Base-by-base conservation (phyloP, 1,139 yeast species). In the Pneumocystis wakefieldiae region DNA sequence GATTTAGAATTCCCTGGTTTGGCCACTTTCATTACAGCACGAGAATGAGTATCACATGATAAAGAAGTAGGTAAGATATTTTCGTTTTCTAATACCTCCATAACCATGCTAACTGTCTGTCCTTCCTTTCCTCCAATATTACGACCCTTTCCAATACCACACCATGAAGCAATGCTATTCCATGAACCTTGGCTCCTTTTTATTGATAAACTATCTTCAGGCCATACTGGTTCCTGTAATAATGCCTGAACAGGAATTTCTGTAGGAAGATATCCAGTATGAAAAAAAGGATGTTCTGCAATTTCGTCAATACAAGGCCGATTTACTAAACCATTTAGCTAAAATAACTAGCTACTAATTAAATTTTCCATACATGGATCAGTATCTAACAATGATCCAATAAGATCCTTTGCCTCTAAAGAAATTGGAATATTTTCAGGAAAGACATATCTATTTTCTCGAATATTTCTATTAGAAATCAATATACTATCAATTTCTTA, bases 271-370 rank as follows among this genome's bases (percentile, higher is more conserved):
- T 87, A 79, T 36, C 95, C 95, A 70, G 62, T 57, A 35, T 83
- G 82, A 75, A 88, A 88, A 87, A 95, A 88, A 55, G 84, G 86
- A 73, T 89, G 89, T 66, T 82, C 84, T 69, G 91, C 80, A 63
- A 92, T 85, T 67, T 87, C 87, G 70, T 85, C 84, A 64, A 92
- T 77, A 4, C 86, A 77, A 55, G 97, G 97, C 73, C 99, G 85
- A 69, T 82, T 80, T 63, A 81, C 75, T 48, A 48, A 48, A 24
- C 6, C 15, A 10, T 12, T 48, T 48, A 48, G 55, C n/a, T 48
- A 24, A 48, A 24, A 24, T 19, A 48, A 12, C 5, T 2, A 24
- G 10, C 8, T 32, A 32, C 8, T 24, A 48, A 8, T 10, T 24
- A 12, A 48, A 24, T 24, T 24, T 12, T 48, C 12, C 55, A 48